Percentiles rank a stretch among this genome's conserved stretches.
phyloP scores from a whole-genome alignment of 2,329 filamentous ascomycete species.

The Metarhizium robertsii region DNA sequence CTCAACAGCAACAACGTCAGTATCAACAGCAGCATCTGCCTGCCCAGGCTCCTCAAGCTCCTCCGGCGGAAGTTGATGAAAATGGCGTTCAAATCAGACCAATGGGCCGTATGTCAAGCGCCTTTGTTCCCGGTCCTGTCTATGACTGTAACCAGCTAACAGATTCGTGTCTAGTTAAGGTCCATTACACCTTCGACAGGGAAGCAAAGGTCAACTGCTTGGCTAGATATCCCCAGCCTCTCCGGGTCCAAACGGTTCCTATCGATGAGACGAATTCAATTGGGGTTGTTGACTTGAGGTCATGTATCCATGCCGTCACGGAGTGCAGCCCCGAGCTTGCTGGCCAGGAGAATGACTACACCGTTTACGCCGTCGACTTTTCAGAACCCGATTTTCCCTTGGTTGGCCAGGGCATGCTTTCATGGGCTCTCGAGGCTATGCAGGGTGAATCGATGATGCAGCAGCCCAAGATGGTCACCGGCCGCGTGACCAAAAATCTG shows the following conservation, averaged over 20 bases:
- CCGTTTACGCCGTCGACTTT: slow-evolving; percentile 95
- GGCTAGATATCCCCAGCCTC: slow-evolving; percentile 70
- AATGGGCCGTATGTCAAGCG: slow-evolving; percentile 55
- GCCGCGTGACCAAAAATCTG: slow-evolving; percentile 79
- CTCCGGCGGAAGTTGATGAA: slow-evolving; percentile 25
- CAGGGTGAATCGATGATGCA: slow-evolving; percentile 32
- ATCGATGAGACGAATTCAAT: slow-evolving; percentile 75
- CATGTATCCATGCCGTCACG: slow-evolving; percentile 75
- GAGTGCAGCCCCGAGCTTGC: slow-evolving; percentile 74
- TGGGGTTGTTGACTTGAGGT: slow-evolving; percentile 77
- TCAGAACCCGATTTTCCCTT: slow-evolving; percentile 90
- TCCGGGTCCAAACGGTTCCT: slow-evolving; percentile 70
- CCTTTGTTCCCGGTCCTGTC: slow-evolving; percentile 5
- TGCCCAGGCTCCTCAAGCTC: slow-evolving; percentile 13
- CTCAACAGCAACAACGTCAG: slow-evolving; percentile 3
- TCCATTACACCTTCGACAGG: slow-evolving; percentile 91
- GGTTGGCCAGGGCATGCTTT: slow-evolving; percentile 92
- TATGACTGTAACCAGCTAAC: slow-evolving; percentile 11
- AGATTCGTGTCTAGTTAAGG: slow-evolving; percentile 59
- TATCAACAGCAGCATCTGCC: slow-evolving; percentile 17
- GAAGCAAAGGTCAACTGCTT: slow-evolving; percentile 83
- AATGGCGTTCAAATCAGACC: slow-evolving; percentile 47
- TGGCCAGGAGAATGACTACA: slow-evolving; percentile 69
- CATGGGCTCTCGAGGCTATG: slow-evolving; percentile 57
- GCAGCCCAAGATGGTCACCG: slow-evolving; percentile 70